Base-by-base conservation (phyloP, 2,329 filamentous ascomycete species). In the Emergomyces orientalis region DNA sequence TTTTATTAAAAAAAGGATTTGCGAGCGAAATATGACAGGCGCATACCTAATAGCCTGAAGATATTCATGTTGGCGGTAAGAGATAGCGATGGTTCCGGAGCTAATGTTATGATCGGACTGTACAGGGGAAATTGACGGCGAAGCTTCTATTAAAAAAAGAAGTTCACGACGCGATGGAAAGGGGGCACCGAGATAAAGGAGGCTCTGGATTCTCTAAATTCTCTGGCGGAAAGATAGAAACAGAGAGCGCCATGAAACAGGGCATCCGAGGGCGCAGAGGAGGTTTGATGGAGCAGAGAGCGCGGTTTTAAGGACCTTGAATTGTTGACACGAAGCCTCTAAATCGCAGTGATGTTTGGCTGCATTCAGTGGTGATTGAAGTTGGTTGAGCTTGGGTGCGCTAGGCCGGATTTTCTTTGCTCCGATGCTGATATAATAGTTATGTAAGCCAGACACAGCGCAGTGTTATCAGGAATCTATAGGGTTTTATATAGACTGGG, bases 1-100 rank as follows among this genome's bases (percentile, higher is more conserved):
- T n/a, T 49, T 13, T 13, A 47, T 11, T 47, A n/a, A 37, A 34
- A 3, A 55, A 34, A 19, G 30, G n/a, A 19, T 45, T 60, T 34
- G 32, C 11, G 52, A 25, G 32, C n/a, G 30, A 25, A 11, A 25
- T 34, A 37, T 19, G 27, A 17, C 27, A 30, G 27, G 55, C 55
- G 17, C 80, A 65, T 78, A 88, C 86, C 86, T 73, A 85, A 73
- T 71, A 89, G 77, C 71, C 86, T 78, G 79, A 89, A 89, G 74
- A 88, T 78, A 78, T 89, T 89, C 86, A 89, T 88, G 69, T 66
- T 82, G 74, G 54, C 45, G 45, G 22, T 22, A 22, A 22, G 9
- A 13, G 45, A 49, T 49, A 27, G 22, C 22, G 22, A 49, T 25
- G 9, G 22, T 27, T 49, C 25, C 45, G 45, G 45, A 49, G 45